Evolutionary conservation across 2,329 filamentous ascomycete species (phyloP).

Genomic region (Calonectria hawksworthii): DNA sequence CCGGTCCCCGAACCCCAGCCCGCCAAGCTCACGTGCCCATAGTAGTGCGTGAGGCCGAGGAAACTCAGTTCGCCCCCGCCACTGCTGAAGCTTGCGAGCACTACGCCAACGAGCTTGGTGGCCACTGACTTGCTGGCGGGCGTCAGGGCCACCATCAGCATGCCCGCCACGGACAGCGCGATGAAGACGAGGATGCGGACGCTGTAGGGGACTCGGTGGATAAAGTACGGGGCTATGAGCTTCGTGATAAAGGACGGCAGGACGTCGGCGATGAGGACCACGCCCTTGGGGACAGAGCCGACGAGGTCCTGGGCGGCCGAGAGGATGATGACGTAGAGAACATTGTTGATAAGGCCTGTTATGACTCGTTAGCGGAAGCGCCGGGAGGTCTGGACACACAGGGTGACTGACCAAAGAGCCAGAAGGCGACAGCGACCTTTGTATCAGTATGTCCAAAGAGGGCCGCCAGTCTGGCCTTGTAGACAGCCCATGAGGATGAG

Average conservation of each 20-base stretch:
- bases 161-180: conserved; percentile 82
- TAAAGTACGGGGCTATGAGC: conserved; percentile 92
- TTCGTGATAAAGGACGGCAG: conserved; percentile 91
- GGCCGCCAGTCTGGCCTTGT: conserved; percentile 73
- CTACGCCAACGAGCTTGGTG: conserved; percentile 85
- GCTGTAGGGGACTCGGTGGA: conserved; percentile 87
- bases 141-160: conserved; percentile 89
- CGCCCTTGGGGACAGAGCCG: conserved; percentile 89
- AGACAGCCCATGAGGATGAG: conserved; percentile 80
- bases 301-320: conserved; percentile 96
- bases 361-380: conserved; percentile 24
- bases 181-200: conserved; percentile 82
- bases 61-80: conserved; percentile 94
- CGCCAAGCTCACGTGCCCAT: conserved; percentile 87
- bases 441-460: conserved; percentile 78
- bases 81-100: conserved; percentile 86
- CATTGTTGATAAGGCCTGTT: conserved; percentile 83
- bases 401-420: conserved; percentile 83
- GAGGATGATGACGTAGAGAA: conserved; percentile 97
- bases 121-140: conserved; percentile 76
- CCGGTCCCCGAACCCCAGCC: conserved; percentile 95
- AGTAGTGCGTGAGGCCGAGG: conserved; percentile 91
- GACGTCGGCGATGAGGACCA: conserved; percentile 94
- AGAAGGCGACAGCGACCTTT: conserved; percentile 85
- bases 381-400: rapidly evolving